Evolutionary conservation across 2,329 filamentous ascomycete species (phyloP).

Genomic region (Bisporella sp.): DNA sequence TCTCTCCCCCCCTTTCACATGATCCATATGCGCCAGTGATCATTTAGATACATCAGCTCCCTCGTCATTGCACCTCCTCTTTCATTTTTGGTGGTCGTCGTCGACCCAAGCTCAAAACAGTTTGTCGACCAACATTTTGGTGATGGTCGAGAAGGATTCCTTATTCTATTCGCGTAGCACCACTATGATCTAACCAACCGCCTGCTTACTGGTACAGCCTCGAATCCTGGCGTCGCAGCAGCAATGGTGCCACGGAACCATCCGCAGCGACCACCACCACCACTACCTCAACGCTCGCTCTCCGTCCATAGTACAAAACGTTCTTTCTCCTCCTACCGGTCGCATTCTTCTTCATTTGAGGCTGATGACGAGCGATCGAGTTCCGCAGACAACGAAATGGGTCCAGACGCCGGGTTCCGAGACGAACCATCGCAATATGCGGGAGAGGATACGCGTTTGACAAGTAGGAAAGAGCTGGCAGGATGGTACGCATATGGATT

Average conservation of each 20-base stretch:
- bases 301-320: conserved; percentile 37
- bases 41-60: too few relatives aligned
- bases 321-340: conserved; percentile 49
- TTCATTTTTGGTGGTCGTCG: too few relatives aligned
- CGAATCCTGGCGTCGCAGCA: conserved; percentile 1
- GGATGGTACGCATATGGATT: conserved; percentile 98
- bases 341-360: conserved; percentile 55
- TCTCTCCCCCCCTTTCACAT: too few relatives aligned
- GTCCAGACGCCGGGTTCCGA: conserved; percentile 26
- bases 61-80: too few relatives aligned
- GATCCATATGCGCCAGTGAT: too few relatives aligned
- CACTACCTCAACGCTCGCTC: conserved; percentile 15
- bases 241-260: conserved; percentile 20
- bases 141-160: too few relatives aligned
- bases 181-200: conserved; percentile 6
- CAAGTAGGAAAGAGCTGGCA: conserved; percentile 76
- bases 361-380: conserved; percentile 62
- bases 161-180: conserved; percentile 10
- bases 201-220: conserved; percentile 14
- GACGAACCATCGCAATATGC: conserved; percentile 48
- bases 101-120: too few relatives aligned
- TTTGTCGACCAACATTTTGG: too few relatives aligned
- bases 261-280: conserved; percentile 14
- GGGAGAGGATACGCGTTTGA: conserved; percentile 83
- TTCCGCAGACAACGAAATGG: conserved; percentile 27